Base-by-base conservation (phyloP, 108 stramenopile genomes). In the Skeletonema potamos region DNA sequence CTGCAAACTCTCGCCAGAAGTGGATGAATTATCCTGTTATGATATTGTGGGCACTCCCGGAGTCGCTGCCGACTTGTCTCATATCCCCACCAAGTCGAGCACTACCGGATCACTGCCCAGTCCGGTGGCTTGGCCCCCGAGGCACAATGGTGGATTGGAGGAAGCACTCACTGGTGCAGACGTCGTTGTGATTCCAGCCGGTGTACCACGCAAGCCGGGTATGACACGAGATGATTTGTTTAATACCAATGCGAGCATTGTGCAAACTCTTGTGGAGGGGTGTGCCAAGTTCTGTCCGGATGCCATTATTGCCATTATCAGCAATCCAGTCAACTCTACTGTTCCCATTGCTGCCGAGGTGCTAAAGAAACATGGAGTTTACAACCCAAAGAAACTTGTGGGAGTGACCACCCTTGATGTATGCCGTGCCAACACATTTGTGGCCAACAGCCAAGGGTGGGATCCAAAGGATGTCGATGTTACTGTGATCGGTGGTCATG, bases 401-500 rank as follows among this genome's bases (percentile, higher is more conserved):
- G 99, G 99, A 33, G 98, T 99, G 12, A 99, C 99, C 68, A 98
- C 99, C 22, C 89, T 99, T 60, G 99, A 99, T 85, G 97, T 99
- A 39, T 85, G 89, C 74, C 96, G 99, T 70, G 98, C 99, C 71
- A 98, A 99, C 71, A 98, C 97, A 27, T 99, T 99, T 85, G 93
- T 98, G 22, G 96, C 89, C 11, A 89, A 92, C 28, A 86, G 85
- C 71, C 92, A 92, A 85, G 95, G 96, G 46, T 78, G 71, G 72
- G 84, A 97, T 77, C 95, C 95, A 6, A 73, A 77, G 62, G 87
- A 94, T 51, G 80, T 93, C 6, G 73, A 98, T 77, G 98, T 99
- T 15, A 89, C 96, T 13, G 99, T 99, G 36, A 96, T 99, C 70
- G 99, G 99, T 28, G 99, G 99, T 58, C 99, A 99, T 85, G 99